These are phyloP conservation scores for Saksenaea oblongispora DNA, from an alignment of 371 early-diverging fungal species.

Conservation along the genomic window DNA sequence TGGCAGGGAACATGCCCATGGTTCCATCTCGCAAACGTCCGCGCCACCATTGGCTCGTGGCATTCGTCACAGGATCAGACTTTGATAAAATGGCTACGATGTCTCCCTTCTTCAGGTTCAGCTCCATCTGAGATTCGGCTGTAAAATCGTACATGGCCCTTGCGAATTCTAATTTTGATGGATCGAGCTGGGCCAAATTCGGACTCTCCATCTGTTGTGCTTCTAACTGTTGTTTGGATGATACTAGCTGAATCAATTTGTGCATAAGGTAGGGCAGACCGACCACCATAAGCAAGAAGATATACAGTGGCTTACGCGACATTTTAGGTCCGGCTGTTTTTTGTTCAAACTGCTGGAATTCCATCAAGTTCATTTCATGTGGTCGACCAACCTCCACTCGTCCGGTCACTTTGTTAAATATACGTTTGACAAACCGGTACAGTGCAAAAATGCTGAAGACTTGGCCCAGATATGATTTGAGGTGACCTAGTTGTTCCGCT, in stretches of 20 bases:
- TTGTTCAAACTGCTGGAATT: slow-evolving; percentile 68
- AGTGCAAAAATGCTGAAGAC: slow-evolving; percentile 80
- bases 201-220: slow-evolving; percentile 24
- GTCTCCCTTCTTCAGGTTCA: slow-evolving; percentile 83
- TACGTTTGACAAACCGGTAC: slow-evolving; percentile 61
- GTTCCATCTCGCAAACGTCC: slow-evolving; percentile 81
- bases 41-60: slow-evolving; percentile 92
- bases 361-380: slow-evolving; percentile 64
- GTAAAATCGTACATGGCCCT: slow-evolving; percentile 86
- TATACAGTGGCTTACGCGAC: slow-evolving; percentile 72
- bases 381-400: slow-evolving; percentile 37
- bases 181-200: slow-evolving; percentile 14
- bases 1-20: slow-evolving; percentile 90
- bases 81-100: slow-evolving; percentile 81
- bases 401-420: slow-evolving; percentile 57
- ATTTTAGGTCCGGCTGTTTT: slow-evolving; percentile 42
- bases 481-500: slow-evolving; percentile 92
- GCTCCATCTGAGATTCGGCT: slow-evolving; percentile 76
- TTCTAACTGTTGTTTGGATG: slow-evolving; percentile 24
- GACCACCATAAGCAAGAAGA: slow-evolving; percentile 84
- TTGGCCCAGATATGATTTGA: slow-evolving; percentile 83
- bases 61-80: slow-evolving; percentile 73
- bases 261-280: slow-evolving; percentile 95
- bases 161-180: slow-evolving; percentile 74
- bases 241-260: slow-evolving; percentile 77